These are phyloP conservation scores for Sclerotinia trifoliorum DNA, from an alignment of 2,329 filamentous ascomycete species.

Conservation along the genomic window DNA sequence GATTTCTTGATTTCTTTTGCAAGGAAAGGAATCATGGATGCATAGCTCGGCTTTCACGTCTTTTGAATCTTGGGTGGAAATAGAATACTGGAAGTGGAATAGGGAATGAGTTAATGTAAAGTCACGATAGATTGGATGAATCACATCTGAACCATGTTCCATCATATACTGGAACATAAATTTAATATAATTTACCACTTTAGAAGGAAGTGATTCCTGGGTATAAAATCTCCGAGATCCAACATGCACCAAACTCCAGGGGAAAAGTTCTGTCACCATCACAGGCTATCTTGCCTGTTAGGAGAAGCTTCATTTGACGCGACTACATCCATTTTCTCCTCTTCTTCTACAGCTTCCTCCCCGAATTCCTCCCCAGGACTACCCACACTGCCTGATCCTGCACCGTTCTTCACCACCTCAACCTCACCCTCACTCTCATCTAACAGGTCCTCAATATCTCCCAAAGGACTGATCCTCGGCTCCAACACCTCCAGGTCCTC, in stretches of 20 bases:
- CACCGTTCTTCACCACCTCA: constrained; percentile 27
- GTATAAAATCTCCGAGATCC: constrained; percentile 13
- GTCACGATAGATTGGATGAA: not conserved
- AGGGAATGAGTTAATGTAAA: not conserved
- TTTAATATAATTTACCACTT: not conserved
- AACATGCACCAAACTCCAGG: constrained; percentile 7
- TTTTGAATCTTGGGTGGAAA: not conserved
- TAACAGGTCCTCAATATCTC: constrained; percentile 71
- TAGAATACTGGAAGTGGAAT: not conserved
- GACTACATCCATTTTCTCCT: constrained; percentile 23
- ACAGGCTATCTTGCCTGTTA: not conserved
- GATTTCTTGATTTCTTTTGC: not conserved
- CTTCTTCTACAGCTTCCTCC: constrained; percentile 37
- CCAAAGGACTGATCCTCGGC: constrained; percentile 78
- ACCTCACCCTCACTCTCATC: constrained; percentile 46
- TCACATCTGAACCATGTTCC: not conserved
- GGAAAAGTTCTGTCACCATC: not conserved
- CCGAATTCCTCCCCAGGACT: constrained; percentile 45
- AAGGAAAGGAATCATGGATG: not conserved
- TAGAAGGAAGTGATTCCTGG: not conserved
- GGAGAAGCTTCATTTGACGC: not conserved
- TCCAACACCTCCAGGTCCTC: constrained; percentile 90
- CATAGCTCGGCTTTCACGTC: not conserved
- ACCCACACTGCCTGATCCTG: constrained; percentile 24
- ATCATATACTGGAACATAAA: not conserved